Evolutionary conservation across 2,329 filamentous ascomycete species (phyloP).

Genomic region (Waltergamsia citrina): DNA sequence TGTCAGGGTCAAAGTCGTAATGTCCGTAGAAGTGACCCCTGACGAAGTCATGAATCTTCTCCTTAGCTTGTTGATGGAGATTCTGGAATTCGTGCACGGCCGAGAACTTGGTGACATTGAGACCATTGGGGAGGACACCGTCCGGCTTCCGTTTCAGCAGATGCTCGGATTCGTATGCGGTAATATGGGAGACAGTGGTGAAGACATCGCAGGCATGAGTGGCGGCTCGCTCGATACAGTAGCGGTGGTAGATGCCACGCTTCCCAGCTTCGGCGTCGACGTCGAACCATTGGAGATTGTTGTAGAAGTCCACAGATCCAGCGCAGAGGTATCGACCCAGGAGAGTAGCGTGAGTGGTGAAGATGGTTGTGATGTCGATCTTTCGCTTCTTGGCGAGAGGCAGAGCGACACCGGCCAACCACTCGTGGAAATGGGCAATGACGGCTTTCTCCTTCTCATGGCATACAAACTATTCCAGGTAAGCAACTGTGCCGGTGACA

Average conservation of each 20-base stretch:
- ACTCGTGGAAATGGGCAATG: slow-evolving; percentile 98
- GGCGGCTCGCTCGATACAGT: slow-evolving; percentile 93
- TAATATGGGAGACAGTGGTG: slow-evolving; percentile 97
- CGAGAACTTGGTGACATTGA: slow-evolving; percentile 96
- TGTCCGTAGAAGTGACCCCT: slow-evolving; percentile 97
- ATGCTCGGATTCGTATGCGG: slow-evolving; percentile 96
- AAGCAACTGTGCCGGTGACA: slow-evolving; percentile 4
- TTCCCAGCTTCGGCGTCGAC: slow-evolving; percentile 95
- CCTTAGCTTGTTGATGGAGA: slow-evolving; percentile 89
- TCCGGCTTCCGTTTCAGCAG: slow-evolving; percentile 95
- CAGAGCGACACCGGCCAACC: slow-evolving; percentile 88
- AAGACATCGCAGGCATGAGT: slow-evolving; percentile 93
- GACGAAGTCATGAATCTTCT: slow-evolving; percentile 97
- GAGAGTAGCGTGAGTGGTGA: slow-evolving; percentile 94
- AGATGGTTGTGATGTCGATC: slow-evolving; percentile 96
- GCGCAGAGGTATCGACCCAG: slow-evolving; percentile 94
- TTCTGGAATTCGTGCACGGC: slow-evolving; percentile 99
- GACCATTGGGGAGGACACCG: slow-evolving; percentile 87
- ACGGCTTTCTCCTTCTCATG: slow-evolving; percentile 89
- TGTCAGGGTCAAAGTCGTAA: slow-evolving; percentile 93
- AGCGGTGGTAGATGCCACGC: slow-evolving; percentile 95
- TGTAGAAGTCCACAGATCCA: slow-evolving; percentile 97
- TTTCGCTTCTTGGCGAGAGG: slow-evolving; percentile 87
- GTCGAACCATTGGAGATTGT: slow-evolving; percentile 95
- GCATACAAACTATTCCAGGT: slow-evolving; percentile 63